These are phyloP conservation scores for Dendrocalamus sinicus DNA, from an alignment of 176 grass and related monocot genomes.

Conservation along the genomic window DNA sequence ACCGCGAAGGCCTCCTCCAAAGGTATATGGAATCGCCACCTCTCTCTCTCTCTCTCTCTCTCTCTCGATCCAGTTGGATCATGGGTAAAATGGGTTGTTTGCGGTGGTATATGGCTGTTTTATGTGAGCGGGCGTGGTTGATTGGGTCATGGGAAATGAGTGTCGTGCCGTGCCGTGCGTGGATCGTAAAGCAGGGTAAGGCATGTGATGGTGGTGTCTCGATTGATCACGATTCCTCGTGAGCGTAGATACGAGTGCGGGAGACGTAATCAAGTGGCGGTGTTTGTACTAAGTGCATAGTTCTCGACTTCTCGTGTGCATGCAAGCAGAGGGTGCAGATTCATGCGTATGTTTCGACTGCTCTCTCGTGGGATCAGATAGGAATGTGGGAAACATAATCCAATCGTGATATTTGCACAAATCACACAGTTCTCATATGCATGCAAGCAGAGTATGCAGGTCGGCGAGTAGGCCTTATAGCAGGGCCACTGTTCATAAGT, in stretches of 20 bases:
- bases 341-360: background rate
- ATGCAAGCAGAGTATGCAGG: constrained; percentile 8
- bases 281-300: background rate
- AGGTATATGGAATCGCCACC: constrained; percentile 50
- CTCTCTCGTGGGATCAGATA: constrained; percentile 1
- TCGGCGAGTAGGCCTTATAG: background rate
- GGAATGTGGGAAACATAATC: background rate
- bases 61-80: constrained; percentile 21
- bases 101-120: background rate
- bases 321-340: constrained; percentile 45
- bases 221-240: constrained; percentile 36
- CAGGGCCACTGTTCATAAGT: constrained; percentile 11
- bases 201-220: constrained; percentile 23
- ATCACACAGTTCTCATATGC: background rate
- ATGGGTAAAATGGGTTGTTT: background rate
- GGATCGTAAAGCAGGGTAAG: constrained; percentile 31
- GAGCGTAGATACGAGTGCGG: background rate
- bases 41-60: background rate
- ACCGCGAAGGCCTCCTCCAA: constrained; percentile 82
- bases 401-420: background rate
- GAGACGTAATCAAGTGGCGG: background rate
- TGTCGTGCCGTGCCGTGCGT: constrained; percentile 42
- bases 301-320: constrained; percentile 13
- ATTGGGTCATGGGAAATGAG: constrained; percentile 18
- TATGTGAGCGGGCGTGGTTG: background rate